phyloP scores from a whole-genome alignment of 352 stramenopile species.

The Elongisporangium senticosum region DNA sequence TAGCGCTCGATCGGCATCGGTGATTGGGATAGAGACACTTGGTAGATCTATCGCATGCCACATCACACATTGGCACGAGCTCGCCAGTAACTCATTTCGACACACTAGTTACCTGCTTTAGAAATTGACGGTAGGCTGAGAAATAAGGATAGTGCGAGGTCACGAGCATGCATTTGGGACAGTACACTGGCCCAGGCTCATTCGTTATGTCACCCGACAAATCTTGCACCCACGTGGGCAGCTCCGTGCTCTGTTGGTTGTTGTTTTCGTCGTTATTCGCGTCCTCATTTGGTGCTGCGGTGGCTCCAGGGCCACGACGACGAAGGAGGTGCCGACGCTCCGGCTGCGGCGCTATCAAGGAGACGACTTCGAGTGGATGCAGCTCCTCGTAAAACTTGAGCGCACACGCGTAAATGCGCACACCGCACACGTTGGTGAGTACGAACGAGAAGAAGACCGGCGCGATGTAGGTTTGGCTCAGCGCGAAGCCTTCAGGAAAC shows the following conservation, averaged over 20 bases:
- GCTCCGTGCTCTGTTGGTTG: slow-evolving; percentile 41
- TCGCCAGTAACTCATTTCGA: no score
- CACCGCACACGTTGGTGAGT: slow-evolving; percentile 71
- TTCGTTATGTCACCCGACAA: slow-evolving; percentile 38
- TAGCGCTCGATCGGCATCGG: slow-evolving; percentile 96
- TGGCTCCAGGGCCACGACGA: slow-evolving; percentile 3
- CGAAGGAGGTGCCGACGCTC: slow-evolving; percentile 21
- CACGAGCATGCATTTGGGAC: slow-evolving; percentile 91
- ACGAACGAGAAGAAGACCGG: slow-evolving; percentile 83
- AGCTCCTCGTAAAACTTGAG: slow-evolving; percentile 82
- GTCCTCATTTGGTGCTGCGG: neutral
- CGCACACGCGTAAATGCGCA: slow-evolving; percentile 77
- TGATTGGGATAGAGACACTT: slow-evolving; percentile 74
- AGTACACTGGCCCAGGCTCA: slow-evolving; percentile 71
- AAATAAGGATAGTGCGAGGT: slow-evolving; percentile 96
- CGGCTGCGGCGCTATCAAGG: slow-evolving; percentile 50
- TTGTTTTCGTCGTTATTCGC: slow-evolving; percentile 23
- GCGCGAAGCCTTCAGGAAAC: slow-evolving; percentile 67
- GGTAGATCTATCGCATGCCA: slow-evolving; percentile 49
- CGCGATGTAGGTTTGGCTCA: slow-evolving; percentile 47
- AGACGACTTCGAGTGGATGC: slow-evolving; percentile 74
- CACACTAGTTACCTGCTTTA: slow-evolving; percentile 85
- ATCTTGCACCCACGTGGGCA: slow-evolving; percentile 72
- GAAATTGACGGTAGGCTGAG: slow-evolving; percentile 91
- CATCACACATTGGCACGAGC: neutral